Conservation (phyloP, 805 yeast genomes). For the Saccharomycopsis fermentans region DNA sequence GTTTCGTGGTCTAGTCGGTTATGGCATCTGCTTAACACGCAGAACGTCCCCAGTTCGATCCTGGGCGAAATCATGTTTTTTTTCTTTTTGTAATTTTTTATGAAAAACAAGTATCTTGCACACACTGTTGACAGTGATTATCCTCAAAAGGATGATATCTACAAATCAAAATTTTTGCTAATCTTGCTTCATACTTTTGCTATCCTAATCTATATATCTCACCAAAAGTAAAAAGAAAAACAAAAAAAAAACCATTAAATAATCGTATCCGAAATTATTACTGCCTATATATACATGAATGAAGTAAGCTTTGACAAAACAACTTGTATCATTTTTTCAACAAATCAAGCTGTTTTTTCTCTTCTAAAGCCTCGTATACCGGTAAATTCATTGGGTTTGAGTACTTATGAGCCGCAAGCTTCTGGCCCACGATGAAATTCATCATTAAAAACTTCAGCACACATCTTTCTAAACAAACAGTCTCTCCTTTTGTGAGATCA, state of each 20-base stretch:
- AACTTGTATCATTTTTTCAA: background rate
- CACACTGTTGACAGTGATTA: too few relatives aligned
- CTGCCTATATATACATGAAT: background rate
- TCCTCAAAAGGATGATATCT: too few relatives aligned
- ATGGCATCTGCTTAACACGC: conserved; percentile 99
- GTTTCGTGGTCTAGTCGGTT: conserved; percentile 99
- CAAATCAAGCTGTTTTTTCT: background rate
- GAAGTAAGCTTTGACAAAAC: too few relatives aligned
- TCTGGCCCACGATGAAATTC: conserved; percentile 50
- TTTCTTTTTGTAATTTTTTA: conserved; percentile 12
- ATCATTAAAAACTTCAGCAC: conserved; percentile 73
- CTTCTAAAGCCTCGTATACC: conserved; percentile 24
- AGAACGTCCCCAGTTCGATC: conserved; percentile 99
- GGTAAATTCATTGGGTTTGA: conserved; percentile 35
- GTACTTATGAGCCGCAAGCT: conserved; percentile 26
- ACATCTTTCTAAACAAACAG: conserved; percentile 76
- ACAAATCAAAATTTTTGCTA: too few relatives aligned
- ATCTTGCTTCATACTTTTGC: too few relatives aligned
- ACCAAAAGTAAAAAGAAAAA: too few relatives aligned
- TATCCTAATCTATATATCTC: too few relatives aligned
- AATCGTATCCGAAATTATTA: too few relatives aligned
- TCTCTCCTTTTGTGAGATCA: conserved; percentile 79
- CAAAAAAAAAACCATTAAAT: too few relatives aligned
- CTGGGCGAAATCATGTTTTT: conserved; percentile 92
- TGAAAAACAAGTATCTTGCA: too few relatives aligned